phyloP scores from a whole-genome alignment of 129 eudicot genomes.

The Pseudognaphalium luteoalbum region DNA sequence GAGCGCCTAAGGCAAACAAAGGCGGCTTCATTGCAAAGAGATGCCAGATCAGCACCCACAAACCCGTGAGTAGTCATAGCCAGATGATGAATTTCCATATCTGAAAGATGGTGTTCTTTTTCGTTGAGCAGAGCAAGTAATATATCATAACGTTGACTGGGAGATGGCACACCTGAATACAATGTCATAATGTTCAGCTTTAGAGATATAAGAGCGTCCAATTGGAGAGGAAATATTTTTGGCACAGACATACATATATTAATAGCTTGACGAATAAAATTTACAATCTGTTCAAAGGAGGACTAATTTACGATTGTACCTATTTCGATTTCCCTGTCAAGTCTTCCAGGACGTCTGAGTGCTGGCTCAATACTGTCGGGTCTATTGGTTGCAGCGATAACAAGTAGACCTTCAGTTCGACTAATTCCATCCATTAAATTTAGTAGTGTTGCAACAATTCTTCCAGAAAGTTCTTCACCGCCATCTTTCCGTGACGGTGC shows the following conservation, averaged over 20 bases:
- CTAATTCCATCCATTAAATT: constrained; percentile 92
- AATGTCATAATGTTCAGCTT: neutral
- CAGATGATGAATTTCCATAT: constrained; percentile 55
- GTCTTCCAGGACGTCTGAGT: constrained; percentile 93
- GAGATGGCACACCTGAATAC: constrained; percentile 89
- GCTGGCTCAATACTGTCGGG: constrained; percentile 95
- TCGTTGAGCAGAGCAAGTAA: constrained; percentile 54
- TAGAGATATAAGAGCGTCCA: neutral
- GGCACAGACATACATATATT: neutral
- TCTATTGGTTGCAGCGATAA: constrained; percentile 92
- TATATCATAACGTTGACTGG: constrained; percentile 72
- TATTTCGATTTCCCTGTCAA: constrained; percentile 89
- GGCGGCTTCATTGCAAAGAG: constrained; percentile 82
- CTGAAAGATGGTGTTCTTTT: constrained; percentile 60
- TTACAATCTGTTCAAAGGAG: neutral
- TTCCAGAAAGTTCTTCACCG: constrained; percentile 89
- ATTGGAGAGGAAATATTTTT: neutral
- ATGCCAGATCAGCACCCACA: constrained; percentile 94
- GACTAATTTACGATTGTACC: constrained; percentile 35
- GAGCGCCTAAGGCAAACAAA: constrained; percentile 62
- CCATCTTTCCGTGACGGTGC: constrained; percentile 97
- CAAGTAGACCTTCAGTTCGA: constrained; percentile 67
- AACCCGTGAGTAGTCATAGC: constrained; percentile 86
- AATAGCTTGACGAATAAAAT: neutral
- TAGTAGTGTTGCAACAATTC: constrained; percentile 88